phyloP scores from a whole-genome alignment of 768 basidiomycete genomes.

The Exsudoporus frostii region DNA sequence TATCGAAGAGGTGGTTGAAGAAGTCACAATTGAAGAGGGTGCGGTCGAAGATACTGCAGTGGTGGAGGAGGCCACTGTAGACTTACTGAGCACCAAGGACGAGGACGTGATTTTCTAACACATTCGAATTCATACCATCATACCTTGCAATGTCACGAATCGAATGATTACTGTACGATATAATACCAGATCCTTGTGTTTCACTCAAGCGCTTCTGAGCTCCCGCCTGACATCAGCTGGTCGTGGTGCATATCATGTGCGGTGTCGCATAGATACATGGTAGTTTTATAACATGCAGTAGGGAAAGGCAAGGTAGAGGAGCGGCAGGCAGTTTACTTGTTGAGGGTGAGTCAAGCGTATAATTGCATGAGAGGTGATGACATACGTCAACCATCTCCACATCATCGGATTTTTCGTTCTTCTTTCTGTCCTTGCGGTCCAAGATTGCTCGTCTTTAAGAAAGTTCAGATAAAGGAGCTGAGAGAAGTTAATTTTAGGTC shows the following conservation, averaged over 20 bases:
- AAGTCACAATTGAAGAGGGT: slow-evolving; percentile 27
- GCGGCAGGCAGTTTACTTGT: slow-evolving; percentile 22
- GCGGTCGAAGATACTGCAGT: slow-evolving; percentile 18
- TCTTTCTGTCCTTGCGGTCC: slow-evolving; percentile 82
- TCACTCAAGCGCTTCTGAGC: slow-evolving; percentile 3
- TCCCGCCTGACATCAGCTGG: slow-evolving; percentile 8
- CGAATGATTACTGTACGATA: slow-evolving; percentile 8
- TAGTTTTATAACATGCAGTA: slow-evolving; percentile 43
- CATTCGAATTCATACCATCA: slow-evolving; percentile 12
- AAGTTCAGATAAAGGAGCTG: slow-evolving; percentile 5
- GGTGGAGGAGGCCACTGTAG: slow-evolving; percentile 37
- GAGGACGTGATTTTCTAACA: slow-evolving; percentile 88
- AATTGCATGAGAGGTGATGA: slow-evolving; percentile 21
- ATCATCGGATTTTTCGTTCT: slow-evolving; percentile 53
- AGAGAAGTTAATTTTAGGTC: background rate
- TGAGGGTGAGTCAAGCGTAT: slow-evolving; percentile 10
- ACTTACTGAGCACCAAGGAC: slow-evolving; percentile 85
- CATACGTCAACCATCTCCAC: slow-evolving; percentile 81
- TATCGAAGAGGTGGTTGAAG: slow-evolving; percentile 27
- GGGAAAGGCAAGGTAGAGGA: slow-evolving; percentile 5
- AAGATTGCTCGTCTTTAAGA: slow-evolving; percentile 70
- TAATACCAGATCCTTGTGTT: slow-evolving; percentile 7
- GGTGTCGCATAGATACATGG: slow-evolving; percentile 64
- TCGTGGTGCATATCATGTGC: slow-evolving; percentile 58
- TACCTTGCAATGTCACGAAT: slow-evolving; percentile 1